A percentile compares a stretch with the other conserved stretches of the same genome.
Evolutionary conservation across 495 filamentous ascomycete genomes (phyloP).

Genomic region (Apodospora peruviana): DNA sequence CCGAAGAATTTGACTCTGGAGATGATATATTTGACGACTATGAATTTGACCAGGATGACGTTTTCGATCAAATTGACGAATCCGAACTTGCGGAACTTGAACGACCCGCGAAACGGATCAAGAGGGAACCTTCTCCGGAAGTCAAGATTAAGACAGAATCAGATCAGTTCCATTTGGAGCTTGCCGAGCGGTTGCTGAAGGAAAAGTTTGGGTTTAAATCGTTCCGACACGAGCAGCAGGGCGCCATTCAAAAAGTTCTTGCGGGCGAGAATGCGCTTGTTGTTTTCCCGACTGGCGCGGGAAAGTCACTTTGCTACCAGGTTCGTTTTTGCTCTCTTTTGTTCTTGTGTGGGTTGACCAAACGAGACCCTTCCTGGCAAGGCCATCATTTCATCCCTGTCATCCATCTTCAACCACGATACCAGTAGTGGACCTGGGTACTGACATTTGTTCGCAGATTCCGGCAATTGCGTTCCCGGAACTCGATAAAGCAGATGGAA

Average conservation of each 20-base stretch:
- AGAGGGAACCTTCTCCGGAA: not conserved
- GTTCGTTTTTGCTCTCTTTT: slow-evolving; percentile 10
- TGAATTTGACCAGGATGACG: slow-evolving; percentile 2
- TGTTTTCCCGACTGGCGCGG: slow-evolving; percentile 56
- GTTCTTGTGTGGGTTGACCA: not conserved
- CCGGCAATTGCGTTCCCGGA: slow-evolving; percentile 50
- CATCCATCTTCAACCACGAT: no score
- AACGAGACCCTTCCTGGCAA: slow-evolving; percentile 18
- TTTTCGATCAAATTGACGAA: slow-evolving; percentile 12
- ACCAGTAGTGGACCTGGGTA: no score
- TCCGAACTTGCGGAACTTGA: slow-evolving; percentile 16
- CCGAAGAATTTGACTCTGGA: slow-evolving; percentile 14
- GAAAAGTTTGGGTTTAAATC: slow-evolving; percentile 39
- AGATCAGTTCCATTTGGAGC: not conserved
- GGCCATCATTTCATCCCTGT: no score
- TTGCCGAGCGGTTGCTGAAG: slow-evolving; percentile 24
- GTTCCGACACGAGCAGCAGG: slow-evolving; percentile 51
- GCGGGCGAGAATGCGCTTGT: slow-evolving; percentile 44
- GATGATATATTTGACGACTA: slow-evolving; percentile 15
- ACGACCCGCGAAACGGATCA: slow-evolving; percentile 3
- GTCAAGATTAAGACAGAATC: not conserved
- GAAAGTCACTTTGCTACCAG: slow-evolving; percentile 53
- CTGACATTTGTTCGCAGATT: no score
- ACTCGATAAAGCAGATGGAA: slow-evolving; percentile 28
- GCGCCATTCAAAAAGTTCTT: slow-evolving; percentile 44